Conservation (phyloP, 176 grass and related monocot species). For the Puccinellia tenuiflora region DNA sequence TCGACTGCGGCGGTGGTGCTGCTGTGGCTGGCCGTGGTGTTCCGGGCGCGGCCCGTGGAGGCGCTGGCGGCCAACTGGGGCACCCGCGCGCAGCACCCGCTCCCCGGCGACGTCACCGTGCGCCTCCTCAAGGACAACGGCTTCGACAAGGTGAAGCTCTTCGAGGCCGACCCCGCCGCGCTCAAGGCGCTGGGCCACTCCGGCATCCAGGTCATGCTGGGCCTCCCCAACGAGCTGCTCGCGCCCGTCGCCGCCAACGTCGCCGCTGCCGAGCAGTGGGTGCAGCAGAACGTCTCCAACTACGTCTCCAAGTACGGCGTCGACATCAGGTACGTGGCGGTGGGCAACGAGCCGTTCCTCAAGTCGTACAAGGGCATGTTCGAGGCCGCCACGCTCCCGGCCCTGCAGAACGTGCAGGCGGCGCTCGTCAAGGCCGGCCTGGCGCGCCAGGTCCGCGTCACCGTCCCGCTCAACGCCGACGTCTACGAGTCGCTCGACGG, state of each 20-base stretch:
- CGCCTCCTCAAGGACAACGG: slow-evolving; percentile 59
- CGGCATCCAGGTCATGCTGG: slow-evolving; percentile 90
- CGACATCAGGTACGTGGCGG: slow-evolving; percentile 83
- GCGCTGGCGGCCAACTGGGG: slow-evolving; percentile 85
- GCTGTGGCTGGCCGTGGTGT: slow-evolving; percentile 39
- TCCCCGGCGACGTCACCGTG: slow-evolving; percentile 65
- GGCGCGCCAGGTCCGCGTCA: slow-evolving; percentile 51
- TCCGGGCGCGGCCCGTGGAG: slow-evolving; percentile 25
- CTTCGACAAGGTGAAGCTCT: slow-evolving; percentile 53
- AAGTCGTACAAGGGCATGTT: slow-evolving; percentile 85
- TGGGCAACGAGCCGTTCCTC: slow-evolving; percentile 95
- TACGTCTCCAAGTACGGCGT: slow-evolving; percentile 75
- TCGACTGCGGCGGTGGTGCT: slow-evolving; percentile 21
- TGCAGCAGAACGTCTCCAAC: slow-evolving; percentile 63
- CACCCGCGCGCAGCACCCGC: slow-evolving; percentile 39
- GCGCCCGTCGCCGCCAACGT: slow-evolving; percentile 39
- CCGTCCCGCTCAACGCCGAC: slow-evolving; percentile 92
- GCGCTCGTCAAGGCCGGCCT: slow-evolving; percentile 90
- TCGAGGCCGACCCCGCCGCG: slow-evolving; percentile 60
- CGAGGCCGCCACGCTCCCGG: slow-evolving; percentile 56
- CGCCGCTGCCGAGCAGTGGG: slow-evolving; percentile 77
- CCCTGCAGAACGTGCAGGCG: slow-evolving; percentile 78
- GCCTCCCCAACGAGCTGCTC: slow-evolving; percentile 86
- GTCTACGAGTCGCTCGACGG: slow-evolving; percentile 62
- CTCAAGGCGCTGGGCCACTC: slow-evolving; percentile 68